Evolutionary conservation across 2,329 filamentous ascomycete species (phyloP), one percentile per base, ranked within the genome.

Genomic region (Paracoccidioides brasiliensis): DNA sequence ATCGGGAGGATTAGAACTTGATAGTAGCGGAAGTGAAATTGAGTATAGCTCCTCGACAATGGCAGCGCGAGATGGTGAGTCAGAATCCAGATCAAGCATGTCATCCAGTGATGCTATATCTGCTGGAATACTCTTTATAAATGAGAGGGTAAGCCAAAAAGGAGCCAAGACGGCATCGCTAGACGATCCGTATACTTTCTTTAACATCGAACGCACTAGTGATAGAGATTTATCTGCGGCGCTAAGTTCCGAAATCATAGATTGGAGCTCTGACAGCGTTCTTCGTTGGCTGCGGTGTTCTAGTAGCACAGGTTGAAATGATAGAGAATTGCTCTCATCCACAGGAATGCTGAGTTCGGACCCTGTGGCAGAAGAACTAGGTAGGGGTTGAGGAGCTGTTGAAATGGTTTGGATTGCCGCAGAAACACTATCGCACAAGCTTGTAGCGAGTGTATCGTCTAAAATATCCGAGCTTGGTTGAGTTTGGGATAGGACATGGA

Each of bases 141-240:
- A 77, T 61, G 86, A 81, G 56, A 90, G 81, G 0, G 86, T 80
- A 3, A 95, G 74, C 90, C 90, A 96, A 62, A 88, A 86, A 2
- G 84, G 81, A 10, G 88, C 82, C 32, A 91, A 69, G 59, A 83
- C 80, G 40, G 76, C 74, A 15, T 80, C 74, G 0, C 81, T 80
- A 3, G 77, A 73, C 3, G 80, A 78, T 35, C 80, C 76, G 53
- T 80, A 79, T 4, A 85, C 70, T 55, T 80, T 79, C 48, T 82
- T 79, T 32, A 90, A 72, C 69, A 95, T 79, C 28, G 82, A 80
- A 15, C 76, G 76, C 4, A 82, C 81, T 50, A 94, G 75, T 10
- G 70, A 77, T 30, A 63, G 64, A 5, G 68, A 68, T 15, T 66
- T 69, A 42, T 74, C 69, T 0, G 74, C 74, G n/a, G 64, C 60